phyloP scores from a whole-genome alignment of 2,329 filamentous ascomycete genomes.

The Penicillium concentricum region DNA sequence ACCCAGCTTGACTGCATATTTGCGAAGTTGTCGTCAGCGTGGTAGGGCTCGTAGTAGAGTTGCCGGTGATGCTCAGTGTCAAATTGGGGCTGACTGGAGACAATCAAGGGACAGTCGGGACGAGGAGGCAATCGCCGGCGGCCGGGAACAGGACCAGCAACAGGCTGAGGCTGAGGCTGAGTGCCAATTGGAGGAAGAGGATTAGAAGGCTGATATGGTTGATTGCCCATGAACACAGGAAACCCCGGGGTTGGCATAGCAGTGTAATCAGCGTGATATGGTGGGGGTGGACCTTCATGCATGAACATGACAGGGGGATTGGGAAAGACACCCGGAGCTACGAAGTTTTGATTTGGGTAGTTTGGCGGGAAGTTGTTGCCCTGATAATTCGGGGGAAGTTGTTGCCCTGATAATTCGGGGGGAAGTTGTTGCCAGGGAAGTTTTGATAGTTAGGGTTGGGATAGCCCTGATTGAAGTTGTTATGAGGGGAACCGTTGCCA shows the following conservation, averaged over 20 bases:
- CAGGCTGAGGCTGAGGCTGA: neutral
- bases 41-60: neutral
- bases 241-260: neutral
- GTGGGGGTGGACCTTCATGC: neutral
- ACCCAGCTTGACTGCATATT: neutral
- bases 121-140: neutral
- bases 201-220: neutral
- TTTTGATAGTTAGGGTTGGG: neutral
- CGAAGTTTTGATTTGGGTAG: neutral
- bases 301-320: neutral
- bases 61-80: constrained; percentile 1
- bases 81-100: constrained; percentile 7
- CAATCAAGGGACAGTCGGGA: constrained; percentile 5
- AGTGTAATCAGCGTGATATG: neutral
- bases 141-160: neutral
- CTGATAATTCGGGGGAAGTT: neutral
- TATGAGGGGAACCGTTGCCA: neutral
- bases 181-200: constrained; percentile 5
- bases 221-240: neutral
- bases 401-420: neutral
- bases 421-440: neutral
- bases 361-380: neutral
- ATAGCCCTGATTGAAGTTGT: constrained; percentile 3
- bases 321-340: neutral
- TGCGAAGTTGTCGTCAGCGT: neutral